Conservation (phyloP, 1,284 basidiomycete species). For the Mycosarcoma maydis region DNA sequence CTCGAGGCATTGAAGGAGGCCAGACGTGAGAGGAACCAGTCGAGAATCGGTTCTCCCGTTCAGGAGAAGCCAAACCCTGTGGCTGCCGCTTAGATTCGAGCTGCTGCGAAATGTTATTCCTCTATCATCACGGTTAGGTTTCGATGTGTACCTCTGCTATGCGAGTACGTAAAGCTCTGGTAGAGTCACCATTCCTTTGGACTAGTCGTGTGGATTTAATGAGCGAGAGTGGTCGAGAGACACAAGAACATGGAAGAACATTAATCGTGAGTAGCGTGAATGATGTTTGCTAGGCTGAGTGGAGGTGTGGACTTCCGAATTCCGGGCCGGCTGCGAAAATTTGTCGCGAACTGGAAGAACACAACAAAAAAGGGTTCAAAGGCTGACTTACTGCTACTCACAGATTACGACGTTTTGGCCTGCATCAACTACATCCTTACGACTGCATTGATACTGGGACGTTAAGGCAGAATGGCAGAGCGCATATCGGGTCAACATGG, state of each 20-base stretch:
- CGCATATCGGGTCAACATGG: constrained; percentile 18
- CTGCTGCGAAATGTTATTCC: too few species aligned
- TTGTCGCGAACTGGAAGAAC: constrained; percentile 19
- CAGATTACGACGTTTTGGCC: too few species aligned
- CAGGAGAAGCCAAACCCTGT: constrained; percentile 21
- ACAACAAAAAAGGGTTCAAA: constrained; percentile 5
- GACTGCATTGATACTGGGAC: too few species aligned
- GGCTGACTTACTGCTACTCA: too few species aligned
- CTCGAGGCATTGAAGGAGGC: constrained; percentile 75
- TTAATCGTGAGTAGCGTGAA: not conserved
- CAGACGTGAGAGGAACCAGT: constrained; percentile 26
- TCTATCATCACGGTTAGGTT: too few species aligned
- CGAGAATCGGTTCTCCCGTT: constrained; percentile 14
- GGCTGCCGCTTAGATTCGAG: constrained; percentile 18
- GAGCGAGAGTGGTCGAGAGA: too few species aligned
- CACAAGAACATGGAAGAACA: too few species aligned
- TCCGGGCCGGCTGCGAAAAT: constrained; percentile 23
- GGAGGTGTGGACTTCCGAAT: constrained; percentile 19
- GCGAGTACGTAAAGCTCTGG: too few species aligned
- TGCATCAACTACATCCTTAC: too few species aligned
- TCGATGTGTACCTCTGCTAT: too few species aligned
- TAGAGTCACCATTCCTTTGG: too few species aligned
- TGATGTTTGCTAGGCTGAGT: not conserved
- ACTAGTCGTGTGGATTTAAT: too few species aligned
- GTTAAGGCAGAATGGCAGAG: constrained; percentile 17